Base-by-base conservation (phyloP, 129 eudicot species). In the Smallanthus sonchifolius region DNA sequence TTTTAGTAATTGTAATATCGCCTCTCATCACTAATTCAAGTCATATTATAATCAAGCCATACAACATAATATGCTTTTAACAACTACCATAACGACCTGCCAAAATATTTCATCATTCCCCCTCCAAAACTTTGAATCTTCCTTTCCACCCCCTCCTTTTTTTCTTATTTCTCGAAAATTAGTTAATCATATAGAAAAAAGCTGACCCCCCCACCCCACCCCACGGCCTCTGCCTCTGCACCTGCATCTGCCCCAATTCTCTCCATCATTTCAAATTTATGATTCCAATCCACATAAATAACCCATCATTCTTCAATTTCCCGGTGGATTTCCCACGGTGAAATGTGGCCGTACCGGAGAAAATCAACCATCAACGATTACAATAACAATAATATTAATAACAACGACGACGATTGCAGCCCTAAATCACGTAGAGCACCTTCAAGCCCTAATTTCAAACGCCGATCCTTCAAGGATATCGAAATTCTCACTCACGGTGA, bases 261-360 rank as follows among this genome's bases (percentile, higher is more conserved):
- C 66, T 62, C 77, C 72, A 63, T 47, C 49, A 69, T 55, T 37
- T 65, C 74, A 42, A 37, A 17, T 45, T 36, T 4, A 39, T 6
- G n/a, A 44, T 40, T 24, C 16, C 43, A 70, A 45, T 63, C 54
- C 24, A 55, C 44, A 28, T 19, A 35, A 74, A 47, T 2, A 36
- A 34, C 35, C 42, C 49, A n/a, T 48, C 43, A 14, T 69, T 49
- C 30, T 63, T 19, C 38, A 36, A 49, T 24, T 65, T 19, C 3
- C 34, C 67, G 56, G 17, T 14, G 2, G 16, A 37, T 34, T 6
- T 5, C 42, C 6, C 4, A 2, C 59, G 8, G 67, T 54, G 74
- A 83, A 77, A 92, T 92, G 97, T 92, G 96, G 97, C 91, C 81
- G 11, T 70, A 81, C 60, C 88, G 89, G 42, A 28, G 69, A 13